Base-by-base conservation (phyloP, 2,329 filamentous ascomycete genomes). In the Fusarium marasasianum region DNA sequence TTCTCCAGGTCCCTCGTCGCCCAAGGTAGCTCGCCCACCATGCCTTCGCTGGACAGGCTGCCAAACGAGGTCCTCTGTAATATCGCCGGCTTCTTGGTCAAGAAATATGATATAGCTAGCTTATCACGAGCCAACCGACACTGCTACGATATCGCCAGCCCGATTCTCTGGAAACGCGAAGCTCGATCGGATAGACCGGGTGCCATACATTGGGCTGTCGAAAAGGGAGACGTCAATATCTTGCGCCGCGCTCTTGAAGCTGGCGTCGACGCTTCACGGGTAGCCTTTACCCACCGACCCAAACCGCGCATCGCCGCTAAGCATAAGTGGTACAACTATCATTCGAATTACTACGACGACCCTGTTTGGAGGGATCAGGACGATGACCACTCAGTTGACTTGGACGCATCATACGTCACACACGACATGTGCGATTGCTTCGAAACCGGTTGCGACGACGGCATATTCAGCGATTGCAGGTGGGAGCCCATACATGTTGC, bases 41-140 rank as follows among this genome's bases (percentile, higher is more conserved):
- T 79, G 72, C 70, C 77, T 62, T 79, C 79, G 66, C 75, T 81
- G 66, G 78, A 79, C 58, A 77, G 79, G 64, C 74, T 79, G 33
- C 79, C 72, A 8, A 80, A 80, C 45, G 80, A 79, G 66, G 77
- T 79, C 29, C 55, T 79, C 29, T 72, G 78, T 43, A 63, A 41
- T 51, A 78, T 79, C 60, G 76, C 75, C 57, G 76, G 67, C 20
- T 74, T 73, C 58, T 62, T 79, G 24, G 58, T 72, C 58, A 79
- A 79, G 62, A 79, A 75, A 62, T 71, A 79, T 64, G 77, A 79
- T 57, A 51, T 79, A 56, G 76, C 76, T 57, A 76, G 77, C 45
- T 62, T 79, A 22, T 76, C 74, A 38, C 76, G 72, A 53, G 63
- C 51, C 43, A 79, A 75, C 70, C 67, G 66, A 29, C 77, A 77